Conservation (phyloP, 2,329 filamentous ascomycete genomes). For the Rutstroemia sp. region DNA sequence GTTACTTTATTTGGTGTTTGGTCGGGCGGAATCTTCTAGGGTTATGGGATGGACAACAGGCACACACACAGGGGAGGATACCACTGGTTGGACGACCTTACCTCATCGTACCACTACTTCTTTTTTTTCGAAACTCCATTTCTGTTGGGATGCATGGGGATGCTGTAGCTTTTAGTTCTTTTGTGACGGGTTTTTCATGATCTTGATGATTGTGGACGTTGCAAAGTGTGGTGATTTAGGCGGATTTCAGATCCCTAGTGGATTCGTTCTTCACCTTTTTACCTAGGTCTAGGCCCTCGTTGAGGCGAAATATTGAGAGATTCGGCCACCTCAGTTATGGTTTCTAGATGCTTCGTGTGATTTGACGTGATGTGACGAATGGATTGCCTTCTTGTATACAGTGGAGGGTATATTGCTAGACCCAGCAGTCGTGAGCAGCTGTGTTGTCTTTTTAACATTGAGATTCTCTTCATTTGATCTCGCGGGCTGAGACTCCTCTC, state of each 20-base stretch:
- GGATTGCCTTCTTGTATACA: too few species aligned
- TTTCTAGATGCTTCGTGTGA: not conserved
- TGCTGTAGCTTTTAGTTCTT: slow-evolving; percentile 28
- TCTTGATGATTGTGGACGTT: slow-evolving; percentile 29
- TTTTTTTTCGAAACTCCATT: slow-evolving; percentile 16
- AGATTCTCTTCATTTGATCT: too few species aligned
- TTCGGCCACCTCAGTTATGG: slow-evolving; percentile 29
- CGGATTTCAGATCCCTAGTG: slow-evolving; percentile 24
- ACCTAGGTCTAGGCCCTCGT: slow-evolving; percentile 24
- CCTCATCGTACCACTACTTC: slow-evolving; percentile 25
- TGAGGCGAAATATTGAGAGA: slow-evolving; percentile 29
- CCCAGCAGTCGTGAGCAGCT: too few species aligned
- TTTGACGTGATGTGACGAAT: too few species aligned
- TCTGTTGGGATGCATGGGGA: slow-evolving; percentile 31
- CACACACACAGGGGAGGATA: slow-evolving; percentile 12
- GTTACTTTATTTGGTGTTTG: slow-evolving; percentile 7
- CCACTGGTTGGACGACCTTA: slow-evolving; percentile 29
- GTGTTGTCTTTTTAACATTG: too few species aligned
- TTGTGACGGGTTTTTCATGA: slow-evolving; percentile 15
- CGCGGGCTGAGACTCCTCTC: too few species aligned
- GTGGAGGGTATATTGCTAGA: too few species aligned
- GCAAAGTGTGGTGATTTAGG: slow-evolving; percentile 23
- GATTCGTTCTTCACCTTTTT: slow-evolving; percentile 14
- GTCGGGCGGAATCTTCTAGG: too few species aligned
- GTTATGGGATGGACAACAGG: slow-evolving; percentile 1